These are phyloP conservation scores for Emericellopsis terricola DNA, from an alignment of 495 filamentous ascomycete genomes.

Conservation along the genomic window DNA sequence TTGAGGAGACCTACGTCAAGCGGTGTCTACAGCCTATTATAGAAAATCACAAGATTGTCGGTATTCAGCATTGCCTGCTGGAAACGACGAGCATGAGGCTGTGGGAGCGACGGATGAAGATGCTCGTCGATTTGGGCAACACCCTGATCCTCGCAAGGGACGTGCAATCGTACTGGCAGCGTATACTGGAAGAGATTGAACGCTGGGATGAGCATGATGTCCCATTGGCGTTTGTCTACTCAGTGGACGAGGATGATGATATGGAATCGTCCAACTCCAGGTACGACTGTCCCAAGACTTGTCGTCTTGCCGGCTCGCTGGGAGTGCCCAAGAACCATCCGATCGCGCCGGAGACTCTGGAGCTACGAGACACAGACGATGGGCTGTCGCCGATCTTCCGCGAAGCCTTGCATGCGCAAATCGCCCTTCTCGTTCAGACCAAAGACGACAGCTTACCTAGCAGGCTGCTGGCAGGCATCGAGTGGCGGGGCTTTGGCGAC, in stretches of 20 bases:
- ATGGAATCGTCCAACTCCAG: constrained; percentile 22
- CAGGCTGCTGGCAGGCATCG: constrained; percentile 15
- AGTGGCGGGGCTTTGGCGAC: constrained; percentile 17
- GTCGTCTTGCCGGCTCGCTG: constrained; percentile 34
- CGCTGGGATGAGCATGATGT: constrained; percentile 26
- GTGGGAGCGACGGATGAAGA: constrained; percentile 21
- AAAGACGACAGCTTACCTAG: constrained; percentile 34
- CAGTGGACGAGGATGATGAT: constrained; percentile 20
- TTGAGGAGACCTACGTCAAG: constrained; percentile 45
- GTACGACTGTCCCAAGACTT: constrained; percentile 24
- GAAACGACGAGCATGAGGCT: constrained; percentile 17
- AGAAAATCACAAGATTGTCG: constrained; percentile 29
- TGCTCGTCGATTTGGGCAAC: constrained; percentile 18
- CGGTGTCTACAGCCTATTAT: constrained; percentile 44
- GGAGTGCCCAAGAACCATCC: constrained; percentile 39
- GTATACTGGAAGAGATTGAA: constrained; percentile 11
- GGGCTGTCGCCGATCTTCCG: constrained; percentile 35
- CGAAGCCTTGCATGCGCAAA: constrained; percentile 34
- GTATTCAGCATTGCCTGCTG: constrained; percentile 15
- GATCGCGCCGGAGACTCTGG: constrained; percentile 28
- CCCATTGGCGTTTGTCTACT: constrained; percentile 41
- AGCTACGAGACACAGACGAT: constrained; percentile 28
- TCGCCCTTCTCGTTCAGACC: constrained; percentile 34
- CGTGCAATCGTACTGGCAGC: constrained; percentile 17
- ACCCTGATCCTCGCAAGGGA: constrained; percentile 12